A percentile compares a stretch with the other conserved stretches of the same genome.
Conservation (phyloP, 805 yeast species). For the Lipomyces kockii region DNA sequence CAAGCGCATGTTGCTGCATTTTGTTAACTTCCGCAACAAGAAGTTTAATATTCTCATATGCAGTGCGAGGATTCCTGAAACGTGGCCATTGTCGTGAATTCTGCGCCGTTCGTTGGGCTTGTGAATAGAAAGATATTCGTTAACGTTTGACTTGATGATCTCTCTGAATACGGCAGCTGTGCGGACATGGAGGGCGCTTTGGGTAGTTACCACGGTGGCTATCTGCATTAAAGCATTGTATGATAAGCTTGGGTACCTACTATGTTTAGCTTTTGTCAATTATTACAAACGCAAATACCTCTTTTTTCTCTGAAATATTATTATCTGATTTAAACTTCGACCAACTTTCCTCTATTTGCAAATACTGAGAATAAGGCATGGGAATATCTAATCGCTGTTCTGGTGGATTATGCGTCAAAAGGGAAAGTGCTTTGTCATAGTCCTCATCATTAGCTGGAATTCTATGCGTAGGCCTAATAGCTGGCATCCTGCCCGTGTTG, state of each 20-base stretch:
- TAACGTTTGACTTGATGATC: too few relatives aligned
- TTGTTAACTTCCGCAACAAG: neutral
- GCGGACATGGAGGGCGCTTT: too few relatives aligned
- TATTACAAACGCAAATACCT: neutral
- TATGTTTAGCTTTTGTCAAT: neutral
- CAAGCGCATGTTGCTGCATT: neutral
- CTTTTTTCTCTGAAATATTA: neutral
- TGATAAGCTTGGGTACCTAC: neutral
- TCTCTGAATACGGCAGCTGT: too few relatives aligned
- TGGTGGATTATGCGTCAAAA: neutral
- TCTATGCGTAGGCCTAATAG: neutral
- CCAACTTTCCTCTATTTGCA: neutral
- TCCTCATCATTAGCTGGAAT: neutral
- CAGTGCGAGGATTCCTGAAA: neutral
- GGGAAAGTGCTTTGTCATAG: neutral
- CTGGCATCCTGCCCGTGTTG: neutral
- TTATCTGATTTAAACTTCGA: neutral
- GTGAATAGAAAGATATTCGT: too few relatives aligned
- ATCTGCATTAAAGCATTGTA: neutral
- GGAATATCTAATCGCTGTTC: conserved; percentile 2
- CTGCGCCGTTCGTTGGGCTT: too few relatives aligned
- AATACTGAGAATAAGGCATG: neutral
- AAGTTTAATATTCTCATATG: neutral
- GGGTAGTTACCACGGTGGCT: too few relatives aligned
- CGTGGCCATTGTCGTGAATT: too few relatives aligned